Percentiles rank a stretch among this genome's conserved stretches.
These are phyloP conservation scores for Lactuca sativa DNA, from an alignment of 129 eudicot species.

Conservation along the genomic window DNA sequence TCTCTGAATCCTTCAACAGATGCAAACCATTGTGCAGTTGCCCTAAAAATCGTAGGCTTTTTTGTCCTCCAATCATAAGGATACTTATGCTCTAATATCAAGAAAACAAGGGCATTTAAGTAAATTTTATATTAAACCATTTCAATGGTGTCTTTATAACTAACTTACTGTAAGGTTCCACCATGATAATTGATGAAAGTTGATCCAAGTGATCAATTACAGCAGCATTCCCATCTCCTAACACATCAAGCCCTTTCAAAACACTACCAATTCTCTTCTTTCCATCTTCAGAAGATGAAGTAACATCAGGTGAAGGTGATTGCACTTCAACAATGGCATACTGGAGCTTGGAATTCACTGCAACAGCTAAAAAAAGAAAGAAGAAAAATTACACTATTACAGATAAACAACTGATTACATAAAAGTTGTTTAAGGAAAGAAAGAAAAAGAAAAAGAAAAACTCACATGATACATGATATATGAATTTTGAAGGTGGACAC, in stretches of 20 bases:
- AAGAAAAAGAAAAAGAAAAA: too few relatives aligned
- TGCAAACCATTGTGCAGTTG: too few relatives aligned
- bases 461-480: background rate
- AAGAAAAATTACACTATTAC: too few relatives aligned
- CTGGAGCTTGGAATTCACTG: slow-evolving; percentile 86
- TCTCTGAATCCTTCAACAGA: too few relatives aligned
- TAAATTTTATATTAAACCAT: slow-evolving; percentile 2
- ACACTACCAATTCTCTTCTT: slow-evolving; percentile 60
- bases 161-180: slow-evolving; percentile 91
- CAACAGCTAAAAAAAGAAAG: slow-evolving; percentile 61
- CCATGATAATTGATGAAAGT: slow-evolving; percentile 62
- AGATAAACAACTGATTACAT: slow-evolving; percentile 17
- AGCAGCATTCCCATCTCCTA: slow-evolving; percentile 87
- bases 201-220: slow-evolving; percentile 78
- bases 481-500: slow-evolving; percentile 5
- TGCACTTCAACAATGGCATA: slow-evolving; percentile 77
- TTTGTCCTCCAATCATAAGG: too few relatives aligned
- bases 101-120: too few relatives aligned
- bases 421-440: too few relatives aligned
- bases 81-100: too few relatives aligned
- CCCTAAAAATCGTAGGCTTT: too few relatives aligned
- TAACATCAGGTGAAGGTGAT: slow-evolving; percentile 34
- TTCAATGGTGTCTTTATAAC: background rate
- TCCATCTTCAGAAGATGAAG: slow-evolving; percentile 52
- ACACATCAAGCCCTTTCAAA: slow-evolving; percentile 69